Evolutionary conservation across 208 protist genomes (phyloP).

Genomic region (Trypanosoma cruzi): DNA sequence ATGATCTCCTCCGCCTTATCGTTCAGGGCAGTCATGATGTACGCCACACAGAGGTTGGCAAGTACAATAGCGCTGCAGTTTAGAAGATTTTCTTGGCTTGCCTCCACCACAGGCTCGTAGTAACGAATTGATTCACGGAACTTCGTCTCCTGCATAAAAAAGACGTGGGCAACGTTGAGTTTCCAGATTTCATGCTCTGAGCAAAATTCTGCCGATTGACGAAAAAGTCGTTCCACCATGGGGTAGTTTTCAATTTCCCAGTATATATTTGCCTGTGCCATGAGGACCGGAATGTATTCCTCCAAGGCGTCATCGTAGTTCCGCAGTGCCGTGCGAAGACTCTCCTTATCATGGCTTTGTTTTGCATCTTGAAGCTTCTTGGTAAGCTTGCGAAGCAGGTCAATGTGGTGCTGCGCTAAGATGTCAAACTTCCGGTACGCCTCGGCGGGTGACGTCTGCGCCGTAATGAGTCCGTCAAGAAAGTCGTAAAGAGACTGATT

Average conservation of each 20-base stretch:
- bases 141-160: slow-evolving; percentile 98
- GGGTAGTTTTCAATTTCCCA: slow-evolving; percentile 98
- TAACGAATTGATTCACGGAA: slow-evolving; percentile 97
- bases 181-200: slow-evolving; percentile 97
- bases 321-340: slow-evolving; percentile 78
- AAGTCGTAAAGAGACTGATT: slow-evolving; percentile 95
- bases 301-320: slow-evolving; percentile 95
- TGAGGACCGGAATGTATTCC: slow-evolving; percentile 96
- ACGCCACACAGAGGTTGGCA: slow-evolving; percentile 97
- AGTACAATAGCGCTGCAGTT: slow-evolving; percentile 96
- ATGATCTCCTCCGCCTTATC: slow-evolving; percentile 97
- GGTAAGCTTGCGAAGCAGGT: slow-evolving; percentile 94
- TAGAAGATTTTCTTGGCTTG: slow-evolving; percentile 93
- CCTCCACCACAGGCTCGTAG: slow-evolving; percentile 96
- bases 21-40: slow-evolving; percentile 97
- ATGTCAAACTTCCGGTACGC: slow-evolving; percentile 97
- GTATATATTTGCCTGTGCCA: slow-evolving; percentile 97
- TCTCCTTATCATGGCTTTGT: slow-evolving; percentile 85
- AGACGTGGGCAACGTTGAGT: slow-evolving; percentile 97
- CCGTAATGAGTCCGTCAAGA: slow-evolving; percentile 95
- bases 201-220: slow-evolving; percentile 96
- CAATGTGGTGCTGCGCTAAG: slow-evolving; percentile 94
- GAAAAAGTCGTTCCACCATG: slow-evolving; percentile 95
- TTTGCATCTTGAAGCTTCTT: slow-evolving; percentile 96
- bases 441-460: slow-evolving; percentile 95